These are phyloP conservation scores for Ganoderma sinense DNA, from an alignment of 1,284 basidiomycete genomes.

Conservation along the genomic window DNA sequence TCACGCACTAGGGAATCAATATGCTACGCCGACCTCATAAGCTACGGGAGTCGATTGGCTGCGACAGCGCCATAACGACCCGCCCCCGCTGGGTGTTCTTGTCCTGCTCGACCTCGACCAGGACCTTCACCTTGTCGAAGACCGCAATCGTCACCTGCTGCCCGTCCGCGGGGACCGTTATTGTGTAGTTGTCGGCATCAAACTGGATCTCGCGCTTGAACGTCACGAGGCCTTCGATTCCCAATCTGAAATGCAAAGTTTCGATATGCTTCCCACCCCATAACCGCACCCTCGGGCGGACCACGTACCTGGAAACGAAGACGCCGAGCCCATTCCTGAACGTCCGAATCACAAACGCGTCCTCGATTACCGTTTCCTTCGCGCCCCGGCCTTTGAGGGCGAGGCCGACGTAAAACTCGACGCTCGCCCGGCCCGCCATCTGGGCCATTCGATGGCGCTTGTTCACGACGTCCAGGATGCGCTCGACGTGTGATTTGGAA, in stretches of 20 bases:
- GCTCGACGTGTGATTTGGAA: conserved; percentile 90
- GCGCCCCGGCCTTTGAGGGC: conserved; percentile 82
- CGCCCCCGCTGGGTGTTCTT: conserved; percentile 92
- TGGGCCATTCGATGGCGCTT: conserved; percentile 95
- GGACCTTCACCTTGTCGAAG: conserved; percentile 93
- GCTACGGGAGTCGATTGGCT: conserved; percentile 67
- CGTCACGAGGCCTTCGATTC: conserved; percentile 92
- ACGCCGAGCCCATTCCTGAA: conserved; percentile 97
- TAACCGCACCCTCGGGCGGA: conserved; percentile 14
- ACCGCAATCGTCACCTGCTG: conserved; percentile 76
- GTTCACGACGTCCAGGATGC: conserved; percentile 89
- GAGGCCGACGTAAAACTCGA: conserved; percentile 97
- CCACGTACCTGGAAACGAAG: conserved; percentile 89
- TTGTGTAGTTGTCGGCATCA: conserved; percentile 90
- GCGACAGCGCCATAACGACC: conserved; percentile 88
- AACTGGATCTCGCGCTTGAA: conserved; percentile 92
- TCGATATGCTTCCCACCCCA: conserved; percentile 20
- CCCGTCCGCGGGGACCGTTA: conserved; percentile 68
- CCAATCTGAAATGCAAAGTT: conserved; percentile 64
- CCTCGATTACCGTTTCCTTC: conserved; percentile 68
- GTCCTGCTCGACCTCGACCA: conserved; percentile 94
- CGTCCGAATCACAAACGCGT: conserved; percentile 94
- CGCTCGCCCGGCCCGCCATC: conserved; percentile 94
- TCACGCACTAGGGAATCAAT: conserved; percentile 27
- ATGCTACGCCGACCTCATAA: conserved; percentile 41